Conservation (phyloP, 345 rosid species). For the Clausena lansium region DNA sequence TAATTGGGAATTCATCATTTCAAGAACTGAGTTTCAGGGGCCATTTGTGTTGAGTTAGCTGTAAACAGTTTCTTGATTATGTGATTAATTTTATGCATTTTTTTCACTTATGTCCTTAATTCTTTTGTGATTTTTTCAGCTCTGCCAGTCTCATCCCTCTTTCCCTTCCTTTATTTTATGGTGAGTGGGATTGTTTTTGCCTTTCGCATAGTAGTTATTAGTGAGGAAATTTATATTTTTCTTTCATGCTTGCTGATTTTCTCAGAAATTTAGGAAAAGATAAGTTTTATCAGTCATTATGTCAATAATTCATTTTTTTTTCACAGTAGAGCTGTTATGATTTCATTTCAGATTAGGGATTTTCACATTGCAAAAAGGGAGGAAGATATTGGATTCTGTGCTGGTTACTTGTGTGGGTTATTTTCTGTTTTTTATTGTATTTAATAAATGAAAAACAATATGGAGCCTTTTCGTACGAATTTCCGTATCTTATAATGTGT, state of each 20-base stretch:
- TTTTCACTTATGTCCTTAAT: neutral
- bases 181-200: conserved; percentile 39
- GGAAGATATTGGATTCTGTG: conserved; percentile 78
- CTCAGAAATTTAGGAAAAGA: too few relatives aligned
- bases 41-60: neutral
- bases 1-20: neutral
- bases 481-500: too few relatives aligned
- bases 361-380: too few relatives aligned
- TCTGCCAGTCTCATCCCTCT: conserved; percentile 74
- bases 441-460: too few relatives aligned
- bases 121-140: conserved; percentile 47
- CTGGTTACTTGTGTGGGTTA: conserved; percentile 78
- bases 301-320: neutral
- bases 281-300: neutral
- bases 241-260: too few relatives aligned
- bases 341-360: conserved; percentile 56
- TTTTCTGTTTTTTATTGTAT: neutral
- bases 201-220: fast-evolving
- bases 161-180: conserved; percentile 90
- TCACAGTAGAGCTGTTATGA: neutral
- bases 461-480: fast-evolving
- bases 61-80: neutral
- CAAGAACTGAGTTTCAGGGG: neutral
- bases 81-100: neutral
- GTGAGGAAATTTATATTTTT: too few relatives aligned